A percentile compares a stretch with the other conserved stretches of the same genome.
Evolutionary conservation across 768 basidiomycete genomes (phyloP).

Genomic region (Tylopilus sp.): DNA sequence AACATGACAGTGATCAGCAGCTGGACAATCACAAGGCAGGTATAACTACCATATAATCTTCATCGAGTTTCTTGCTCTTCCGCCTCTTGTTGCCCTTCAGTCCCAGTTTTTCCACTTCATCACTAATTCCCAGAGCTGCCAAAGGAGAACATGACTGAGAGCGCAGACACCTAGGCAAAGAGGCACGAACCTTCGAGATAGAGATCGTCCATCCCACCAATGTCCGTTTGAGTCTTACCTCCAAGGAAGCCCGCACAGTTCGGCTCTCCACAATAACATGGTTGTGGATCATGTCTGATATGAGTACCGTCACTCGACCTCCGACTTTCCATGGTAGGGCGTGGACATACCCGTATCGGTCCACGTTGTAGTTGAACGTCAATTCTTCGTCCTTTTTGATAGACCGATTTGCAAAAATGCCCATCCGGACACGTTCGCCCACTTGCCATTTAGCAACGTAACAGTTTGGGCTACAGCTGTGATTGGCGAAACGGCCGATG

Average conservation of each 20-base stretch:
- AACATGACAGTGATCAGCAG: not conserved
- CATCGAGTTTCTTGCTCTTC: slow-evolving; percentile 90
- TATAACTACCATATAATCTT: slow-evolving; percentile 77
- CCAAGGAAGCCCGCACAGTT: slow-evolving; percentile 96
- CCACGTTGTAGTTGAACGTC: slow-evolving; percentile 99
- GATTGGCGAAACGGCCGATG: slow-evolving; percentile 96
- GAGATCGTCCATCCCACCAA: slow-evolving; percentile 91
- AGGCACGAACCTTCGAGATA: slow-evolving; percentile 74
- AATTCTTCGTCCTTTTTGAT: slow-evolving; percentile 82
- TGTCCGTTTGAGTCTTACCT: slow-evolving; percentile 97
- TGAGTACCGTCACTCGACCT: not conserved
- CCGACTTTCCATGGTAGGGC: not conserved
- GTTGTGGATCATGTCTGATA: slow-evolving; percentile 90
- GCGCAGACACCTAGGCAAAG: not conserved
- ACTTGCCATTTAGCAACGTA: slow-evolving; percentile 99
- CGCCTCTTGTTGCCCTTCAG: slow-evolving; percentile 88
- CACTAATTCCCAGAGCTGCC: slow-evolving; percentile 87
- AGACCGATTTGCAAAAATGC: slow-evolving; percentile 87
- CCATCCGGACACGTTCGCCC: slow-evolving; percentile 88
- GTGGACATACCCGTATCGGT: slow-evolving; percentile 86
- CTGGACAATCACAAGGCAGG: not conserved
- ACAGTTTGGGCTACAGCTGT: slow-evolving; percentile 96
- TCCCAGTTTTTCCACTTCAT: slow-evolving; percentile 78
- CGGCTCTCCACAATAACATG: slow-evolving; percentile 91
- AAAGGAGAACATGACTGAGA: not conserved